Percentiles rank a stretch among this genome's conserved stretches.
phyloP scores from a whole-genome alignment of 495 filamentous ascomycete species.

The Penicillium salamii region DNA sequence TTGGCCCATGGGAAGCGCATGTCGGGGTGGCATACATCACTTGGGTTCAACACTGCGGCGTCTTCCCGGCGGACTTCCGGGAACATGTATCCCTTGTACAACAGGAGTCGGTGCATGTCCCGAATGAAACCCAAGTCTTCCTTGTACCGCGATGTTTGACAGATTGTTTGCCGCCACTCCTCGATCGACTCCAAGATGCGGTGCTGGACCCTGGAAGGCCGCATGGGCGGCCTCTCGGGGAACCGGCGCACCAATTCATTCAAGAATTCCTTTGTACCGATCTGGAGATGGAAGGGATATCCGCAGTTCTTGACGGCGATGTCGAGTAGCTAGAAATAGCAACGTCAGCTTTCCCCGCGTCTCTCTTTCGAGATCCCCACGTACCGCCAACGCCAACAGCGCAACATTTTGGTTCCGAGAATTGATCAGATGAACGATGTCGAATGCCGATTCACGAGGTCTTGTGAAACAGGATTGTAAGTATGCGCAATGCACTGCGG shows the following conservation, averaged over 20 bases:
- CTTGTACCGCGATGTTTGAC: constrained; percentile 94
- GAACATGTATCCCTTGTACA: constrained; percentile 95
- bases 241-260: constrained; percentile 97
- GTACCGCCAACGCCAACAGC: constrained; percentile 74
- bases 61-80: constrained; percentile 89
- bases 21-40: constrained; percentile 67
- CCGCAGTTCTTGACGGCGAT: constrained; percentile 99
- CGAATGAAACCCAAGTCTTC: constrained; percentile 94
- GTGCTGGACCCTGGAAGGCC: constrained; percentile 81
- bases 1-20: background rate
- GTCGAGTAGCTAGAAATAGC: constrained; percentile 70
- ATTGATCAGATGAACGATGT: constrained; percentile 93
- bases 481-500: constrained; percentile 12
- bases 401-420: constrained; percentile 94
- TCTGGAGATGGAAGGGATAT: constrained; percentile 97
- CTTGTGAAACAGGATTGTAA: constrained; percentile 32
- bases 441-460: constrained; percentile 90
- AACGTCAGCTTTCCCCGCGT: constrained; percentile 24
- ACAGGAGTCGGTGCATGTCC: constrained; percentile 95
- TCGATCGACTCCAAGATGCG: constrained; percentile 96
- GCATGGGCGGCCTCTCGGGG: constrained; percentile 85
- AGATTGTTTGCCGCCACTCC: constrained; percentile 98
- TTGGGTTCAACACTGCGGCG: constrained; percentile 95
- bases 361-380: constrained; percentile 20
- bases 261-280: constrained; percentile 96